Base-by-base conservation (phyloP, 345 rosid genomes). In the Corymbia maculata region DNA sequence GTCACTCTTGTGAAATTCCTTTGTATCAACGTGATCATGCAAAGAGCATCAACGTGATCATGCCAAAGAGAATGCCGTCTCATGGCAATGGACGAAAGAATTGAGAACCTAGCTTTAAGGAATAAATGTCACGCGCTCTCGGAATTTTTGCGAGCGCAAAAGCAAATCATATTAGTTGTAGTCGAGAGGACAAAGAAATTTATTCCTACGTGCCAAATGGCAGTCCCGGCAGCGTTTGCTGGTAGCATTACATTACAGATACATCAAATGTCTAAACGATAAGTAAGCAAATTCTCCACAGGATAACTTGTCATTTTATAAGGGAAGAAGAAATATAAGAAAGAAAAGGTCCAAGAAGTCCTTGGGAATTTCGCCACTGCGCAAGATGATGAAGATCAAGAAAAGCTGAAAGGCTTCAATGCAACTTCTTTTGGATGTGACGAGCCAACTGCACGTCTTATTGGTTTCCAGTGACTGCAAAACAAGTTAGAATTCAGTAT, bases 11-110 rank as follows among this genome's bases (percentile, higher is more conserved):
- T 53, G 59, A 21, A 53, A 10, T 53, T 53, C 59, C 59, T 19
- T 53, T 19, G 0, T 53, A 53, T 53, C n/a, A n/a, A n/a, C n/a
- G n/a, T n/a, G n/a, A n/a, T n/a, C 0, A 0, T 59, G 0, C 66
- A 59, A 9, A 1, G 0, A 24, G 24, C 13, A 5, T 0, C 66
- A 59, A 10, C n/a, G 13, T 59, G 66, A 9, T 24, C 66, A 24
- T 26, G 66, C 66, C 0, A 0, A 55, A 55, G 12, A 59, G 66
- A 59, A 59, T 53, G 66, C 66, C n/a, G 13, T 59, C 66, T 24
- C 0, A 24, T 24, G n/a, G 66, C 0, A 30, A 59, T 59, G 7
- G 66, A 59, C 3, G 30, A 59, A 26, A 57, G 0, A 0, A 26
- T 26, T 26, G 30, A 59, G 68, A 59, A 59, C 68, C 15, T 55